These are phyloP conservation scores for Rosa lucieae DNA, from an alignment of 306 rosid genomes.

Conservation along the genomic window DNA sequence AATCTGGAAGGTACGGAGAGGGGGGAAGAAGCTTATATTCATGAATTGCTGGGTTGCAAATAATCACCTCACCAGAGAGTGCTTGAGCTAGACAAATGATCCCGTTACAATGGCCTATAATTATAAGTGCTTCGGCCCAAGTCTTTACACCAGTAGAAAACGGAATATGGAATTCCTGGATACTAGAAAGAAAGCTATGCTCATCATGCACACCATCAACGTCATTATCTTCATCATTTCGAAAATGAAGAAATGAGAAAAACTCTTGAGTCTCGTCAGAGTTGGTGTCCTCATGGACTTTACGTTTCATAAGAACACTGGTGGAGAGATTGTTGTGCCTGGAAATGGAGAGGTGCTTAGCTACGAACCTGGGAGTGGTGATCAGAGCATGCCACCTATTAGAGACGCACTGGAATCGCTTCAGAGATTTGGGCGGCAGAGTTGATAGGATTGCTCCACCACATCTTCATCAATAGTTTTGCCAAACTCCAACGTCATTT, in stretches of 20 bases:
- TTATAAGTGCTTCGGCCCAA: not conserved
- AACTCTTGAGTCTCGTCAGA: not conserved
- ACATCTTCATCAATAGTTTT: not conserved
- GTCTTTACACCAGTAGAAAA: not conserved
- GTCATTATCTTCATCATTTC: not conserved
- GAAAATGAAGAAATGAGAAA: not conserved
- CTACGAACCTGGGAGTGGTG: not conserved
- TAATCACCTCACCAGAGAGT: not conserved
- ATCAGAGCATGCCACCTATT: not conserved
- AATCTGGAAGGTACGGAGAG: not conserved
- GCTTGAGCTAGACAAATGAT: not conserved
- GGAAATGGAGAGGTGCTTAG: not conserved
- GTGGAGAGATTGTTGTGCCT: not conserved
- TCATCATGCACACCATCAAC: not conserved
- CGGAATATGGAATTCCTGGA: not conserved
- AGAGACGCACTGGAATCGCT: not conserved
- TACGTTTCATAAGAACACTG: not conserved
- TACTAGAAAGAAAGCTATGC: not conserved
- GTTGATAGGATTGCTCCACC: not conserved
- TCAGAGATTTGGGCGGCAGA: not conserved
- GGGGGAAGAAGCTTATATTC: not conserved
- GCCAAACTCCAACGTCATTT: not conserved
- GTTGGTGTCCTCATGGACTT: not conserved
- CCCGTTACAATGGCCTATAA: not conserved
- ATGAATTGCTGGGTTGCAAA: conserved; percentile 1